Conservation (phyloP, 305 asterid species). For the Fraxinus latifolia region DNA sequence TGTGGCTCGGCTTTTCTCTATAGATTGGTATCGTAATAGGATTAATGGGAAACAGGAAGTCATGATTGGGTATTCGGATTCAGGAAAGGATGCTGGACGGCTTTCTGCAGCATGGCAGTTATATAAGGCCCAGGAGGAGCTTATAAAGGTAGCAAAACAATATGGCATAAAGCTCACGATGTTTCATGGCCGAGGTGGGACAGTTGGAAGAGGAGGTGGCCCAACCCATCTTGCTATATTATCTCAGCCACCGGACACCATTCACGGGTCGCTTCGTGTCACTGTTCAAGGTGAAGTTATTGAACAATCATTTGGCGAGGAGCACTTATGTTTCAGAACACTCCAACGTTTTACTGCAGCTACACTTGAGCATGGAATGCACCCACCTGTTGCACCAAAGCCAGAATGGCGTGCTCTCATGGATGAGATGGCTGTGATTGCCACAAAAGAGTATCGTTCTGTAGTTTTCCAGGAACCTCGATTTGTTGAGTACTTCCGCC, state of each 20-base stretch:
- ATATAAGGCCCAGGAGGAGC: slow-evolving; percentile 84
- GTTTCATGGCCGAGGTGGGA: slow-evolving; percentile 88
- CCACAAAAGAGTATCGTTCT: slow-evolving; percentile 75
- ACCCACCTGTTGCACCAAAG: slow-evolving; percentile 74
- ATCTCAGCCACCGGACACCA: slow-evolving; percentile 91
- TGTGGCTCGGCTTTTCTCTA: slow-evolving; percentile 67
- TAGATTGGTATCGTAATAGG: slow-evolving; percentile 74
- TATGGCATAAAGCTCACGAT: slow-evolving; percentile 73
- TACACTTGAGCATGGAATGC: slow-evolving; percentile 88
- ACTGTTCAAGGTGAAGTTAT: slow-evolving; percentile 94
- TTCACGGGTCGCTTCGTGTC: slow-evolving; percentile 83
- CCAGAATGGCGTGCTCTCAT: slow-evolving; percentile 84
- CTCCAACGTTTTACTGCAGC: slow-evolving; percentile 86
- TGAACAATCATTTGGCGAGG: slow-evolving; percentile 82
- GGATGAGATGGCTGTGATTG: slow-evolving; percentile 77
- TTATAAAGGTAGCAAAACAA: slow-evolving; percentile 69
- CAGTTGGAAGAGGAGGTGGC: slow-evolving; percentile 91
- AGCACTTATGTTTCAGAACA: slow-evolving; percentile 80
- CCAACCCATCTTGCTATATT: slow-evolving; percentile 88
- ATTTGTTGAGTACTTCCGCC: slow-evolving; percentile 89
- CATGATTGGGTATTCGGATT: slow-evolving; percentile 88
- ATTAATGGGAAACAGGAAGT: slow-evolving; percentile 84
- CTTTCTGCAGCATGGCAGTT: slow-evolving; percentile 91
- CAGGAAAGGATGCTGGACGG: slow-evolving; percentile 90
- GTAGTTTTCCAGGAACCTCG: slow-evolving; percentile 81